A percentile compares a stretch with the other conserved stretches of the same genome.
phyloP scores from a whole-genome alignment of 1,284 basidiomycete genomes.

The Laetiporus sulphureus region DNA sequence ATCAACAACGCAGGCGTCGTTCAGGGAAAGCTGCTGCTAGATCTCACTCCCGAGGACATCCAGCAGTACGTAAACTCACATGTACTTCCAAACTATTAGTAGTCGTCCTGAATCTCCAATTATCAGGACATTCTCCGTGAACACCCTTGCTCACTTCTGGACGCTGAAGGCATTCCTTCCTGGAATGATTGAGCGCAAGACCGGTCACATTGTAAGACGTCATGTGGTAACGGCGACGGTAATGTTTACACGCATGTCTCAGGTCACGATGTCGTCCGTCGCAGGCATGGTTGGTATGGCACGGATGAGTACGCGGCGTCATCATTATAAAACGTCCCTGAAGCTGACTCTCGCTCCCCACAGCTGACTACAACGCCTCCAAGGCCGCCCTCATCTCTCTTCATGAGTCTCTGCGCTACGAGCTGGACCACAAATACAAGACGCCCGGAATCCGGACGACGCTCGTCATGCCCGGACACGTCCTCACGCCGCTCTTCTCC shows the following conservation, averaged over 20 bases:
- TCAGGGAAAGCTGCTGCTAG: slow-evolving; percentile 81
- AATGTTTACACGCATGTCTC: slow-evolving; percentile 3
- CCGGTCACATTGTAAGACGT: slow-evolving; percentile 74
- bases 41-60: slow-evolving; percentile 73
- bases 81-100: too few species aligned
- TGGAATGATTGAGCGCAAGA: slow-evolving; percentile 69
- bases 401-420: slow-evolving; percentile 77
- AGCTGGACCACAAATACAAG: slow-evolving; percentile 79
- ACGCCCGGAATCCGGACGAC: slow-evolving; percentile 75
- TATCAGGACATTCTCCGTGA: slow-evolving; percentile 84
- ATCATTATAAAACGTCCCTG: neutral
- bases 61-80: slow-evolving; percentile 57
- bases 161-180: slow-evolving; percentile 92
- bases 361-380: slow-evolving; percentile 84
- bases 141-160: slow-evolving; percentile 88
- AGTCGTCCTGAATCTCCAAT: too few species aligned
- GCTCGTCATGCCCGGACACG: slow-evolving; percentile 71
- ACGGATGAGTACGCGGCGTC: slow-evolving; percentile 65
- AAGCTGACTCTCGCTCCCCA: slow-evolving; percentile 6
- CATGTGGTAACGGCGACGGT: neutral
- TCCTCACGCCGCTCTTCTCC: slow-evolving; percentile 71
- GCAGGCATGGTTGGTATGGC: slow-evolving; percentile 71
- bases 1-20: slow-evolving; percentile 97
- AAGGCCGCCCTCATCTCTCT: slow-evolving; percentile 79
- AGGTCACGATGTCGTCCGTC: slow-evolving; percentile 81